Percentiles rank a stretch among this genome's conserved stretches.
Conservation (phyloP, 441 rosid genomes). For the Euphorbia corollata region DNA sequence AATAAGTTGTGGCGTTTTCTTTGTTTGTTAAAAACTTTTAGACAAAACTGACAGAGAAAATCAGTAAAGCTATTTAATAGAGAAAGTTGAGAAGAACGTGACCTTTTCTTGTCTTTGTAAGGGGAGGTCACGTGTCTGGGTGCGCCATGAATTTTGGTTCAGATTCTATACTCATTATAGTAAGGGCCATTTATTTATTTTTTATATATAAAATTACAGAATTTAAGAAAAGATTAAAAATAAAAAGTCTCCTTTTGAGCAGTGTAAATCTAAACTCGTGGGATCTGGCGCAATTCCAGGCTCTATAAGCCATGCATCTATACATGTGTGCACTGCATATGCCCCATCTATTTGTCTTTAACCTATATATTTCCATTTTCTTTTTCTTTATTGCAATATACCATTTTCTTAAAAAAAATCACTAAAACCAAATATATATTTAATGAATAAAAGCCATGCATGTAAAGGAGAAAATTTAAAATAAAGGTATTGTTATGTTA, state of each 20-base stretch:
- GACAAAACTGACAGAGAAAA: neutral
- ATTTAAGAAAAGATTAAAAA: too few species aligned
- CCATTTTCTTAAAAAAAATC: neutral
- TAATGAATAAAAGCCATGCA: neutral
- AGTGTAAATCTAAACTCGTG: neutral
- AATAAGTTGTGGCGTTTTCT: neutral
- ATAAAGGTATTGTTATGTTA: neutral
- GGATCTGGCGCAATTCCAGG: conserved; percentile 13
- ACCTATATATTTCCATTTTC: neutral
- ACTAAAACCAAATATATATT: neutral
- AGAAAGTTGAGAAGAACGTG: conserved; percentile 12
- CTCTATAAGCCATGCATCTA: conserved; percentile 8
- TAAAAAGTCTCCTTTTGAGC: neutral
- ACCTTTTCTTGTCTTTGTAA: neutral
- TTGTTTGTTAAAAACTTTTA: neutral
- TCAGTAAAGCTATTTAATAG: neutral
- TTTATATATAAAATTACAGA: neutral
- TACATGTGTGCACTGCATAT: neutral
- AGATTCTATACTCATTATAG: neutral
- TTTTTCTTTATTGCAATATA: neutral
- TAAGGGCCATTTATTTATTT: neutral
- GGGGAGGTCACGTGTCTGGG: conserved; percentile 4
- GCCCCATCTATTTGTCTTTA: neutral
- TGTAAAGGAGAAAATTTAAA: neutral
- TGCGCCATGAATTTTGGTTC: neutral